These are phyloP conservation scores for Ensete glaucum DNA, from an alignment of 176 grass and related monocot species.

Conservation along the genomic window DNA sequence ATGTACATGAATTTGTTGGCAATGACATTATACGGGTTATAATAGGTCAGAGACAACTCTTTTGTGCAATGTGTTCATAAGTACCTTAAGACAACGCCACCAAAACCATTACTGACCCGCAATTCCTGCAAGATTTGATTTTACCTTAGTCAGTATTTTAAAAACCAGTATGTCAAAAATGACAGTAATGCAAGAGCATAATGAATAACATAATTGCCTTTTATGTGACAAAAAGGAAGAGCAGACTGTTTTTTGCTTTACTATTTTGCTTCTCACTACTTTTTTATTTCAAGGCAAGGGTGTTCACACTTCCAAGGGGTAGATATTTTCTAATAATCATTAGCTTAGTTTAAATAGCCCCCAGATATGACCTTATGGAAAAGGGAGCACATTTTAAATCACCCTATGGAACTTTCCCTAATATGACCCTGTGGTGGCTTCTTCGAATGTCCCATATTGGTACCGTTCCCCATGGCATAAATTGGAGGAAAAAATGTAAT, in stretches of 20 bases:
- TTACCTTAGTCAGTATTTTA: slow-evolving; percentile 12
- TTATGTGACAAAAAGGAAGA: background rate
- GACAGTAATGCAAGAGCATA: background rate
- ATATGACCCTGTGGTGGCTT: no score
- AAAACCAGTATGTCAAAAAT: background rate
- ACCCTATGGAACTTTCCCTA: no score
- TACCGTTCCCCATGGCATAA: no score
- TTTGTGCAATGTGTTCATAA: background rate
- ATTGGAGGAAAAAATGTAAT: no score
- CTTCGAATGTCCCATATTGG: no score
- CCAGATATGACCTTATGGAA: no score
- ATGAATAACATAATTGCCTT: background rate
- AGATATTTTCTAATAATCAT: background rate
- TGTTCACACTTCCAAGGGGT: background rate
- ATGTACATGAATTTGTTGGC: background rate
- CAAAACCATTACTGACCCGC: slow-evolving; percentile 75
- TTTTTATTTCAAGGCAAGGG: background rate
- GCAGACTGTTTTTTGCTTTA: background rate
- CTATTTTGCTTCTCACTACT: background rate
- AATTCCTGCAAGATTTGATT: slow-evolving; percentile 55
- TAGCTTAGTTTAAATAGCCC: no score
- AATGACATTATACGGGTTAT: background rate
- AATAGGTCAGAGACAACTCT: background rate
- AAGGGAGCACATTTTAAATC: no score
- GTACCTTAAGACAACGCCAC: slow-evolving; percentile 91